phyloP scores from a whole-genome alignment of 768 basidiomycete genomes.

The Termitomyces sp. region DNA sequence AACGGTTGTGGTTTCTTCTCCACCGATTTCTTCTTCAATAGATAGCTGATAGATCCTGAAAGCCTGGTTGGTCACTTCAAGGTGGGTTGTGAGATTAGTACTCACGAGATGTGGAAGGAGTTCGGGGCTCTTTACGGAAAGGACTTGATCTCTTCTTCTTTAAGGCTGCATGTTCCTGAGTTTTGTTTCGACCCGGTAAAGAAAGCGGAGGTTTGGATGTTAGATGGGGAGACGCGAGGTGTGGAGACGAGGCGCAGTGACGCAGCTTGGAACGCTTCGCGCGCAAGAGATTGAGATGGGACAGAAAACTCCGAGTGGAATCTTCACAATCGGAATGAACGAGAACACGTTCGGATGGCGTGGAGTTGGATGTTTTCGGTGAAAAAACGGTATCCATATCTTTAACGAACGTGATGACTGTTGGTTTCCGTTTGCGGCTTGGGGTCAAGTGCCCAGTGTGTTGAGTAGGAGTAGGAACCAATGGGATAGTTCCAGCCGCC shows the following conservation, averaged over 20 bases:
- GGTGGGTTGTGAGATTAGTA: background rate
- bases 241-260: constrained; percentile 26
- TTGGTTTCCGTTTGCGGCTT: constrained; percentile 11
- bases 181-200: background rate
- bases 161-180: constrained; percentile 8
- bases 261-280: constrained; percentile 23
- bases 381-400: constrained; percentile 1
- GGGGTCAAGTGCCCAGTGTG: background rate
- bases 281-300: constrained; percentile 24
- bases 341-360: constrained; percentile 11
- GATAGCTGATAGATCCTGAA: constrained; percentile 5
- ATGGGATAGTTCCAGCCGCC: background rate
- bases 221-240: constrained; percentile 19
- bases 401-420: constrained; percentile 7
- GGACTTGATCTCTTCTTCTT: constrained; percentile 17
- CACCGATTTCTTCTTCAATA: constrained; percentile 14
- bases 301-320: constrained; percentile 19
- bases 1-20: constrained; percentile 33
- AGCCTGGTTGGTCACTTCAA: background rate
- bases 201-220: constrained; percentile 13
- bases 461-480: background rate
- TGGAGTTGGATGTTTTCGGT: background rate
- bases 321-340: constrained; percentile 12
- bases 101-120: constrained; percentile 12
- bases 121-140: constrained; percentile 21